Evolutionary conservation across 2,329 filamentous ascomycete genomes (phyloP).

Genomic region (Fusarium illudens): DNA sequence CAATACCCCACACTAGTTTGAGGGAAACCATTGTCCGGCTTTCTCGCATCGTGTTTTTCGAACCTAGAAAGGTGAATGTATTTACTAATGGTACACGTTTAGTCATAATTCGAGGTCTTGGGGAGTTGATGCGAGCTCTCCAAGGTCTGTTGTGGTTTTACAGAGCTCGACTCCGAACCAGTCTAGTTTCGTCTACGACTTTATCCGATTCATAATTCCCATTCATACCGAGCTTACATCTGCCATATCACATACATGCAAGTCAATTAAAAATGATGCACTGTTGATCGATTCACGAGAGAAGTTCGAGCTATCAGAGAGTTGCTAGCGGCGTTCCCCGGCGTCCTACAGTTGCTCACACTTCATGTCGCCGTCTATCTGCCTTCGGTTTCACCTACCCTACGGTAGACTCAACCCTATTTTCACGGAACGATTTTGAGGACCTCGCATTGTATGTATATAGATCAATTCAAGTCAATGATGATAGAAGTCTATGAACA

Average conservation of each 20-base stretch:
- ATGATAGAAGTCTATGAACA: background rate
- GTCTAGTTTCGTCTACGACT: too few species aligned
- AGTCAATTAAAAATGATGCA: too few species aligned
- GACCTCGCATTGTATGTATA: too few species aligned
- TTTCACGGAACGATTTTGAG: too few species aligned
- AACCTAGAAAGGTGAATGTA: background rate
- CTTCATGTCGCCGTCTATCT: background rate
- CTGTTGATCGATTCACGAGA: background rate
- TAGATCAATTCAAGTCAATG: too few species aligned
- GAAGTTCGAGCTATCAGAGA: background rate
- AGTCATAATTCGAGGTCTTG: background rate
- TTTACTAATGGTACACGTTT: background rate
- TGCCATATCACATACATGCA: background rate
- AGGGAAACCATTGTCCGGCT: background rate
- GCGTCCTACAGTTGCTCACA: background rate
- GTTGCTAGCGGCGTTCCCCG: background rate
- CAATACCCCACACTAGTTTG: background rate
- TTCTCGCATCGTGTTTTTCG: background rate
- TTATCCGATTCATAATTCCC: too few species aligned
- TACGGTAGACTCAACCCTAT: too few species aligned
- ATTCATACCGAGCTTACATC: background rate
- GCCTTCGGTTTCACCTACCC: too few species aligned
- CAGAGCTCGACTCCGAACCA: too few species aligned
- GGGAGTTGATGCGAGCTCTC: background rate
- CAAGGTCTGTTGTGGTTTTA: background rate